A percentile compares a stretch with the other conserved stretches of the same genome.
Evolutionary conservation across 2,329 filamentous ascomycete genomes (phyloP).

Genomic region (Aspergillus neoniger): DNA sequence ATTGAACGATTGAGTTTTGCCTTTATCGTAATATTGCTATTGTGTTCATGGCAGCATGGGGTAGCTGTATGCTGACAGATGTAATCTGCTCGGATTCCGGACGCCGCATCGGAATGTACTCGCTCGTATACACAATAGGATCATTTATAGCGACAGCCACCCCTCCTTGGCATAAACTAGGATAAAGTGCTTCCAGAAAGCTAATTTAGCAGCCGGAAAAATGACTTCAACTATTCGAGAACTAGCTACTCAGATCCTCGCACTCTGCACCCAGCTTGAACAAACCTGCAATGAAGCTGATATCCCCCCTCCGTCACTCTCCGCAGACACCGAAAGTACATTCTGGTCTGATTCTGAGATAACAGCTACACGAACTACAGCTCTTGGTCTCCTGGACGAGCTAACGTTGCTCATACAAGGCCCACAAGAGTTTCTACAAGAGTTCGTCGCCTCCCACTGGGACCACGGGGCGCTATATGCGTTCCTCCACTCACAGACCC

Average conservation of each 20-base stretch:
- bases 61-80: background rate
- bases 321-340: background rate
- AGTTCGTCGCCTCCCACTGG: conserved; percentile 1
- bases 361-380: background rate
- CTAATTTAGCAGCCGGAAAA: background rate
- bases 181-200: too few relatives aligned
- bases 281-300: background rate
- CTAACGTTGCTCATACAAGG: background rate
- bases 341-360: background rate
- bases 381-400: background rate
- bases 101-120: background rate
- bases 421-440: background rate
- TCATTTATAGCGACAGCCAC: too few relatives aligned
- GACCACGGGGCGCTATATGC: conserved; percentile 3
- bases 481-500: background rate
- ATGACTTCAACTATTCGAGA: background rate
- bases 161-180: too few relatives aligned
- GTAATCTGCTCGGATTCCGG: background rate
- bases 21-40: too few relatives aligned
- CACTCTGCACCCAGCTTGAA: background rate
- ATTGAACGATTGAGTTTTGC: too few relatives aligned
- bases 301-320: background rate
- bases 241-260: background rate
- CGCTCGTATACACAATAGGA: too few relatives aligned
- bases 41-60: too few relatives aligned